phyloP scores from a whole-genome alignment of 495 filamentous ascomycete species.

The Parachaetomium inaequale region DNA sequence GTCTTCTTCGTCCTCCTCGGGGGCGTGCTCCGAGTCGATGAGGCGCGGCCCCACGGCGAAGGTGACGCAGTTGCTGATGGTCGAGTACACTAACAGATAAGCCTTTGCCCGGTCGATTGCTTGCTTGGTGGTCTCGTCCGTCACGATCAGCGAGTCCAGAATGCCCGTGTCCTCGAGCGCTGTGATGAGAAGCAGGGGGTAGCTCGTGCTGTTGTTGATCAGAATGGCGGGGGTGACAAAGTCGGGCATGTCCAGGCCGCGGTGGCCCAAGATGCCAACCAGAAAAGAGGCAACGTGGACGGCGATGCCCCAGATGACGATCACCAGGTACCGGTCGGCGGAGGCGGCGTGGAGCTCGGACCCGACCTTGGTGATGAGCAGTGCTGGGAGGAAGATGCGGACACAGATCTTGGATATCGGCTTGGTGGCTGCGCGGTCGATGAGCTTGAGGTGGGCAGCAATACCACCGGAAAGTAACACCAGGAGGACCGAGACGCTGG shows the following conservation, averaged over 20 bases:
- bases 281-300: conserved; percentile 44
- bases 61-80: conserved; percentile 40
- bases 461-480: conserved; percentile 63
- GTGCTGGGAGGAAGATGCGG: conserved; percentile 63
- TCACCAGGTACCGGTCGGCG: conserved; percentile 51
- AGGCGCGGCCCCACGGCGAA: conserved; percentile 64
- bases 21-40: conserved; percentile 34
- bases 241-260: conserved; percentile 49
- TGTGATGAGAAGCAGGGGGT: conserved; percentile 65
- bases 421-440: conserved; percentile 54
- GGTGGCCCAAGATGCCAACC: conserved; percentile 39
- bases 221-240: conserved; percentile 66
- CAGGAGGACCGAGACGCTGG: conserved; percentile 64
- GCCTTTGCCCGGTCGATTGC: conserved; percentile 64
- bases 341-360: conserved; percentile 57
- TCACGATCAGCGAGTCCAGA: conserved; percentile 44
- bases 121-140: conserved; percentile 40
- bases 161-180: conserved; percentile 64
- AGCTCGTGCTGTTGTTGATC: conserved; percentile 75
- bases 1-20: conserved; percentile 30
- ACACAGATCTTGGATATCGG: conserved; percentile 65
- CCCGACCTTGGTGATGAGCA: conserved; percentile 68
- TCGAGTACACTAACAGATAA: conserved; percentile 63
- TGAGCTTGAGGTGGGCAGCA: conserved; percentile 55
- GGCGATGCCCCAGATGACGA: conserved; percentile 42